These are phyloP conservation scores for Stromatinia cepivora DNA, from an alignment of 2,329 filamentous ascomycete species.

Conservation along the genomic window DNA sequence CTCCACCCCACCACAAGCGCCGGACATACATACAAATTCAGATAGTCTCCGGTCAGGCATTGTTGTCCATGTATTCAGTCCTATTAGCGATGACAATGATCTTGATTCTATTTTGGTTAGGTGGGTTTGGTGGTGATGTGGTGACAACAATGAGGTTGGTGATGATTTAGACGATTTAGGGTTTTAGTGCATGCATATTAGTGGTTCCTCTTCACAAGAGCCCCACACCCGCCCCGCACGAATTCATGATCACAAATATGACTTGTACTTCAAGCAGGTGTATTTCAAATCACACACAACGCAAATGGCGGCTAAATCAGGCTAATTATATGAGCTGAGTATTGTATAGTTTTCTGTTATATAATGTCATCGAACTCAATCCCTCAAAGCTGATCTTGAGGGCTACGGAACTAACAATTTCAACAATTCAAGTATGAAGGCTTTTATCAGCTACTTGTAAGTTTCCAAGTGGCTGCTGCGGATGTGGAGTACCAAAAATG, in stretches of 20 bases:
- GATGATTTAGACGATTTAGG: conserved; percentile 3
- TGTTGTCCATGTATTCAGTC: conserved; percentile 1
- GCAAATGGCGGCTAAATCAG: not conserved
- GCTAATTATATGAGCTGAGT: not conserved
- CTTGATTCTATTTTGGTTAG: not conserved
- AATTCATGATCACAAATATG: not conserved
- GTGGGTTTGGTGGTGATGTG: conserved; percentile 20
- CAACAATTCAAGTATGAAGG: not conserved
- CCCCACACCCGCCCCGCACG: not conserved
- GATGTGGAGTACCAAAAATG: not conserved
- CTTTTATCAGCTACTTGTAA: not conserved
- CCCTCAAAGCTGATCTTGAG: too few species aligned
- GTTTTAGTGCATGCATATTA: not conserved
- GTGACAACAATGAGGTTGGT: conserved; percentile 8
- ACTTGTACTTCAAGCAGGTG: not conserved
- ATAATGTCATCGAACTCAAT: too few species aligned
- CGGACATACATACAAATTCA: not conserved
- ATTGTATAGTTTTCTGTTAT: not conserved
- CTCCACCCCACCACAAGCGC: conserved; percentile 11
- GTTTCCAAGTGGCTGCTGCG: not conserved
- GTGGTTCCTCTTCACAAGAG: not conserved
- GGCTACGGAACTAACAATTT: too few species aligned
- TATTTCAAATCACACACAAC: not conserved
- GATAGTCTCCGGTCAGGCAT: not conserved
- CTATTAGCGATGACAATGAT: conserved; percentile 1